Evolutionary conservation across 106 monocot species (phyloP).

Genomic region (Narthecium ossifragum): DNA sequence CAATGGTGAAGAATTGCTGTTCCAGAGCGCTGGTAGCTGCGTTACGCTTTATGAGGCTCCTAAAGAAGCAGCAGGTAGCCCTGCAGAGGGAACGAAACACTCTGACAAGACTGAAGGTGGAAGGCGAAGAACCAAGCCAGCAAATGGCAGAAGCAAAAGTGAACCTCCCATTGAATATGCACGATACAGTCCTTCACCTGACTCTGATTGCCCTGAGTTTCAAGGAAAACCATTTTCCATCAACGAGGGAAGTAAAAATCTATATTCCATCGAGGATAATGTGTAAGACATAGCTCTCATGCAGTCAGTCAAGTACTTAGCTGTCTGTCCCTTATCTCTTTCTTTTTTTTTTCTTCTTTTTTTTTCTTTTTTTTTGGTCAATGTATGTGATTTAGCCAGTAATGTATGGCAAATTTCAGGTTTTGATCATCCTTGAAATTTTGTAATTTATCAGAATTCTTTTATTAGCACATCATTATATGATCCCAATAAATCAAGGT

Average conservation of each 20-base stretch:
- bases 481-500: no score
- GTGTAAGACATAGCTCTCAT: not conserved
- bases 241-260: not conserved
- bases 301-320: not conserved
- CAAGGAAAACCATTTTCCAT: not conserved
- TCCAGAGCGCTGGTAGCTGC: slow-evolving; percentile 16
- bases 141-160: slow-evolving; percentile 50
- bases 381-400: no score
- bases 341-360: not conserved
- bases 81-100: not conserved
- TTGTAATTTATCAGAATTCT: no score
- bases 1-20: slow-evolving; percentile 19
- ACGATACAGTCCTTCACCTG: slow-evolving; percentile 23
- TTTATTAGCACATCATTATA: no score
- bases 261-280: not conserved
- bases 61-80: slow-evolving; percentile 17
- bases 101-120: slow-evolving; percentile 4
- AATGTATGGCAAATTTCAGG: no score
- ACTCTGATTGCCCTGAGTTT: slow-evolving; percentile 6
- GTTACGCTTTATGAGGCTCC: slow-evolving; percentile 72
- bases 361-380: not conserved
- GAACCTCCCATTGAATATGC: slow-evolving; percentile 38
- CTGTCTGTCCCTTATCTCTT: not conserved
- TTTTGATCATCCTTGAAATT: no score
- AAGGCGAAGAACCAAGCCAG: slow-evolving; percentile 17